phyloP scores from a whole-genome alignment of 2,329 filamentous ascomycete genomes.

The Diaporthe sp. region DNA sequence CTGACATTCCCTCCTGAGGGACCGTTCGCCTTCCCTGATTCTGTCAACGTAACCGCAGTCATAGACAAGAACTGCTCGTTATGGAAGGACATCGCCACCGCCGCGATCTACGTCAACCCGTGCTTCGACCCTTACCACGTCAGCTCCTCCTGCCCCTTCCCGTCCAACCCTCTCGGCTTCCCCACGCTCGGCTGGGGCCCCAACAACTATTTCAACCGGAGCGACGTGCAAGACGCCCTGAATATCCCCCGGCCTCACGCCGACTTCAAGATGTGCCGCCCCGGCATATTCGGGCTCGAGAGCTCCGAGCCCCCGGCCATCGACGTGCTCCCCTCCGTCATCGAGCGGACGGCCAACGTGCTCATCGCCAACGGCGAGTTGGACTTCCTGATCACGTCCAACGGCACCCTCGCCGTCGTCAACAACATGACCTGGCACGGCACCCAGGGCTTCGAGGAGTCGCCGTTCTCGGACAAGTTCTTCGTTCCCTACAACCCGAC shows the following conservation, averaged over 20 bases:
- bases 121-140: slow-evolving; percentile 76
- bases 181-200: slow-evolving; percentile 39
- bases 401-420: slow-evolving; percentile 74
- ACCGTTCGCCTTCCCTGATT: slow-evolving; percentile 37
- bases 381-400: slow-evolving; percentile 72
- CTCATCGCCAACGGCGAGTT: slow-evolving; percentile 36
- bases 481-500: slow-evolving; percentile 40
- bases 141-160: slow-evolving; percentile 63
- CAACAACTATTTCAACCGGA: slow-evolving; percentile 42
- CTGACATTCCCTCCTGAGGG: slow-evolving; percentile 54
- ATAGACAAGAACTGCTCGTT: slow-evolving; percentile 48
- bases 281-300: neutral
- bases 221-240: slow-evolving; percentile 40
- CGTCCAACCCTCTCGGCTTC: slow-evolving; percentile 46
- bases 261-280: slow-evolving; percentile 34
- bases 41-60: neutral
- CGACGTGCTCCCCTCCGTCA: slow-evolving; percentile 27
- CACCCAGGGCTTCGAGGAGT: slow-evolving; percentile 71
- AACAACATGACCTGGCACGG: slow-evolving; percentile 83
- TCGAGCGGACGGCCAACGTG: slow-evolving; percentile 39
- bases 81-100: slow-evolving; percentile 66
- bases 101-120: slow-evolving; percentile 69
- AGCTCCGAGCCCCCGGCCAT: slow-evolving; percentile 19
- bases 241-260: neutral
- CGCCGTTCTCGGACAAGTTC: slow-evolving; percentile 52